phyloP scores from a whole-genome alignment of 2,329 filamentous ascomycete species.

The Ceratocystis smalleyi region DNA sequence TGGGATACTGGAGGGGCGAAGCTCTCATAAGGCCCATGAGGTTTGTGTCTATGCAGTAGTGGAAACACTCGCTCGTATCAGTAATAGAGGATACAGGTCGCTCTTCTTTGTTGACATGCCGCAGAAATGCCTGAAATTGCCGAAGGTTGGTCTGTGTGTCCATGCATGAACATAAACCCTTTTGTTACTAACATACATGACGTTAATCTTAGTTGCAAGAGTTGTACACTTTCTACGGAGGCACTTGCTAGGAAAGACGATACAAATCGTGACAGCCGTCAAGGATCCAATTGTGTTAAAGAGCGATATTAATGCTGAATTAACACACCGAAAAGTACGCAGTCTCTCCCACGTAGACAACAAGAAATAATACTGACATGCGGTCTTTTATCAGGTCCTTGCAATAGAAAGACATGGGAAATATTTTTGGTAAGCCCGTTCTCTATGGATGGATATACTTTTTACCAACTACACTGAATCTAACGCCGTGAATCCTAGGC shows the following conservation, averaged over 20 bases:
- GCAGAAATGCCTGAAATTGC: constrained; percentile 45
- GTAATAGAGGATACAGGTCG: no score
- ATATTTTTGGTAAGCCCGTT: constrained; percentile 60
- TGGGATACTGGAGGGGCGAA: no score
- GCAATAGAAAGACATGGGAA: constrained; percentile 77
- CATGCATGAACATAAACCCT: not conserved
- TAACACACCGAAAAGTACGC: constrained; percentile 5
- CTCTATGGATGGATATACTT: not conserved
- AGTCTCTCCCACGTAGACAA: not conserved
- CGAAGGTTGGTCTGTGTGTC: constrained; percentile 30
- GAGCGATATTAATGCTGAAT: constrained; percentile 58
- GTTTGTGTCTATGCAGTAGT: no score
- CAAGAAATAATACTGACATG: not conserved
- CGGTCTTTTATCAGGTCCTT: constrained; percentile 34
- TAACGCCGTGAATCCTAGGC: constrained; percentile 21
- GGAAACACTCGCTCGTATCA: no score
- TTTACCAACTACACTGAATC: not conserved
- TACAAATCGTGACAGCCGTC: constrained; percentile 52
- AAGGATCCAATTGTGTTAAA: constrained; percentile 80
- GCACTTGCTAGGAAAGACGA: constrained; percentile 68
- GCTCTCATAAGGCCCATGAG: no score
- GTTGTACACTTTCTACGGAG: constrained; percentile 73
- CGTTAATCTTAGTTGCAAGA: constrained; percentile 47
- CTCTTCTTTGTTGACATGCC: no score
- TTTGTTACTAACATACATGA: not conserved